These are phyloP conservation scores for Neonothopanus nambi DNA, from an alignment of 1,284 basidiomycete species.

Conservation along the genomic window DNA sequence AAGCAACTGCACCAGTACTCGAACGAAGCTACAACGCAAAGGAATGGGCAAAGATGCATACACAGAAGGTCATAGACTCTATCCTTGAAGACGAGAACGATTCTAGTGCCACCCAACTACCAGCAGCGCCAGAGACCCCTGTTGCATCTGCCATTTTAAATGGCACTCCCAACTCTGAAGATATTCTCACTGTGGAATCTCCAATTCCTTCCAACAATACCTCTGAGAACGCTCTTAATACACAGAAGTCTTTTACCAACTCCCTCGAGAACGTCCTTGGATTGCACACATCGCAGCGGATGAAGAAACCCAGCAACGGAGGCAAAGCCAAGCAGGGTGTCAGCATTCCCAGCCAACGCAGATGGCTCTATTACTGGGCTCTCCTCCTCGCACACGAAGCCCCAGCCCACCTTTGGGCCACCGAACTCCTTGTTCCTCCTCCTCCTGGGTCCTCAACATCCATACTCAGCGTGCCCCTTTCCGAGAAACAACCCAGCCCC, in stretches of 20 bases:
- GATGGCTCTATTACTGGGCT: slow-evolving; percentile 76
- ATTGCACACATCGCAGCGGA: slow-evolving; percentile 68
- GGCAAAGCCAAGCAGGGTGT: slow-evolving; percentile 63
- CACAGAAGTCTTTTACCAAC: slow-evolving; percentile 33
- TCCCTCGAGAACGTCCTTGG: slow-evolving; percentile 61
- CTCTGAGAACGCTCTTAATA: not conserved
- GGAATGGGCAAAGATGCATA: slow-evolving; percentile 48
- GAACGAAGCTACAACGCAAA: slow-evolving; percentile 48
- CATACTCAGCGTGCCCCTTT: slow-evolving; percentile 2
- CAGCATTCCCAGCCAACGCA: slow-evolving; percentile 73
- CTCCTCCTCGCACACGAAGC: slow-evolving; percentile 57
- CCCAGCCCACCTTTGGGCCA: slow-evolving; percentile 50
- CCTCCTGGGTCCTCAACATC: slow-evolving; percentile 2
- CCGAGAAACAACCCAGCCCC: slow-evolving; percentile 25
- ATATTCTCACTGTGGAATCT: not conserved
- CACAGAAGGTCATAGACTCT: slow-evolving; percentile 50
- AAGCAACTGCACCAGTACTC: slow-evolving; percentile 47
- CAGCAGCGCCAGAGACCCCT: not conserved
- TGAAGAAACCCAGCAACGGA: slow-evolving; percentile 50
- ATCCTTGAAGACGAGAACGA: slow-evolving; percentile 40
- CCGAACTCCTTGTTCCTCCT: slow-evolving; percentile 25
- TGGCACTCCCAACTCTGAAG: not conserved
- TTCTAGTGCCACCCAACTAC: not conserved
- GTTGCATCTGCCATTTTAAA: not conserved
- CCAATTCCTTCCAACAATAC: not conserved